These are phyloP conservation scores for Phylloporus sp. DNA, from an alignment of 1,284 basidiomycete genomes.

Conservation along the genomic window DNA sequence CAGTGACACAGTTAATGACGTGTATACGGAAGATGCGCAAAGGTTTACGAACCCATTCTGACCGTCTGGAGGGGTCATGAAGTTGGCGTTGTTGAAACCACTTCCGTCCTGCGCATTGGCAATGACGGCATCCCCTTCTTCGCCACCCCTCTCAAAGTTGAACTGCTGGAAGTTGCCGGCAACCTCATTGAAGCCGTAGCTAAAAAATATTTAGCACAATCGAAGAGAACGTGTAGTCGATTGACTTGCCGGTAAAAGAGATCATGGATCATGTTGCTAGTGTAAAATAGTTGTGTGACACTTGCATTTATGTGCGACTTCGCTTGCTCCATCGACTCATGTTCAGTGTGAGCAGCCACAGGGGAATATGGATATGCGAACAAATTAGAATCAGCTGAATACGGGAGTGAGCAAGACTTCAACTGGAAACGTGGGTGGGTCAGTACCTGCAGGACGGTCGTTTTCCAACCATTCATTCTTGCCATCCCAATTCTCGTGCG, in stretches of 20 bases:
- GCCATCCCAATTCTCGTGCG: slow-evolving; percentile 92
- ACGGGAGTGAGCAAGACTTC: slow-evolving; percentile 12
- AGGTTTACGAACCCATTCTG: slow-evolving; percentile 55
- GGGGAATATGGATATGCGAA: slow-evolving; percentile 82
- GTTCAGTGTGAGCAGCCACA: slow-evolving; percentile 53
- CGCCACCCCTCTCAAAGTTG: slow-evolving; percentile 92
- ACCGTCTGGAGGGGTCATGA: slow-evolving; percentile 81
- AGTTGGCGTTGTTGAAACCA: slow-evolving; percentile 90
- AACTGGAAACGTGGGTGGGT: not conserved
- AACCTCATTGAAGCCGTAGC: slow-evolving; percentile 90
- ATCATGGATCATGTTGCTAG: slow-evolving; percentile 84
- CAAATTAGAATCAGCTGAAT: slow-evolving; percentile 14
- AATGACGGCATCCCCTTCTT: slow-evolving; percentile 89
- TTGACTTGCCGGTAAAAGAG: slow-evolving; percentile 66
- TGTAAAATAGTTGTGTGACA: slow-evolving; percentile 93
- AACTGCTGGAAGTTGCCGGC: slow-evolving; percentile 97
- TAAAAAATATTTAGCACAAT: slow-evolving; percentile 27
- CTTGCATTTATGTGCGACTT: slow-evolving; percentile 87
- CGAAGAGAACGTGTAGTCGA: slow-evolving; percentile 26
- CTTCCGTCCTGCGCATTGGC: slow-evolving; percentile 95
- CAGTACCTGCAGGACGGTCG: slow-evolving; percentile 70
- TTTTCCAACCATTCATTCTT: slow-evolving; percentile 78
- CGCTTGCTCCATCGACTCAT: slow-evolving; percentile 66
- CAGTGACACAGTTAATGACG: slow-evolving; percentile 32
- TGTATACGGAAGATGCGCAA: not conserved